Evolutionary conservation across 192 early-diverging fungal genomes (phyloP), one percentile per base, ranked within the genome.

Genomic region (Umbelopsis sp.): DNA sequence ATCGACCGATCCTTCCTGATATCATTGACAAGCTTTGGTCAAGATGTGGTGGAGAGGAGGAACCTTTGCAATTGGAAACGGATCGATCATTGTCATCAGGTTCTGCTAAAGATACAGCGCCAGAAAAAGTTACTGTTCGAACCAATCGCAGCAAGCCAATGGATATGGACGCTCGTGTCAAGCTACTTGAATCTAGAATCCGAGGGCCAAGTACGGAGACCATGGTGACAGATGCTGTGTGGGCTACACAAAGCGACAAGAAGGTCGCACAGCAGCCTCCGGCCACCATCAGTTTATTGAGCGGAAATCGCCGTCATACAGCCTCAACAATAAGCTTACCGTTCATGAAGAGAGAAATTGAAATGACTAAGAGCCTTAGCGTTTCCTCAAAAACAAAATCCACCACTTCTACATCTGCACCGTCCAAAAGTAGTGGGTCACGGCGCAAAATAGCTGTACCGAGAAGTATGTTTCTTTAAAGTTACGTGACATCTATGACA

Each of bases 311-410:
- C 11, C 27, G 33, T 10, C 23, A 16, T n/a, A 25, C 55, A 13
- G 27, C 55, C 18, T 61, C 55, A 18, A 61, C 55, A 0, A 35
- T 61, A 20, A 70, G 20, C 25, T 21, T 70, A 23, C 68, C 68
- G 1, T 70, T 70, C 21, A 70, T 70, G 68, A 70, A 70, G 44
- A 30, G 68, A 22, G 68, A 70, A 21, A 70, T 70, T 21, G 50
- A 44, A 37, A 52, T 70, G 68, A 35, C 68, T 0, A 70, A 70
- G 21, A 46, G 49, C 22, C 33, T 51, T 22, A 70, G 22, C n/a
- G 11, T 9, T 33, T 30, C 51, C 1, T 45, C 68, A 4, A 70
- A 58, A 48, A 8, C 27, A 13, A 68, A 46, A 25, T 1, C 7
- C 1, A 35, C 23, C 16, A 4, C 47, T 10, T 27, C 41, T 15